Evolutionary conservation across 2,329 filamentous ascomycete species (phyloP).

Genomic region (Claviceps arundinis): DNA sequence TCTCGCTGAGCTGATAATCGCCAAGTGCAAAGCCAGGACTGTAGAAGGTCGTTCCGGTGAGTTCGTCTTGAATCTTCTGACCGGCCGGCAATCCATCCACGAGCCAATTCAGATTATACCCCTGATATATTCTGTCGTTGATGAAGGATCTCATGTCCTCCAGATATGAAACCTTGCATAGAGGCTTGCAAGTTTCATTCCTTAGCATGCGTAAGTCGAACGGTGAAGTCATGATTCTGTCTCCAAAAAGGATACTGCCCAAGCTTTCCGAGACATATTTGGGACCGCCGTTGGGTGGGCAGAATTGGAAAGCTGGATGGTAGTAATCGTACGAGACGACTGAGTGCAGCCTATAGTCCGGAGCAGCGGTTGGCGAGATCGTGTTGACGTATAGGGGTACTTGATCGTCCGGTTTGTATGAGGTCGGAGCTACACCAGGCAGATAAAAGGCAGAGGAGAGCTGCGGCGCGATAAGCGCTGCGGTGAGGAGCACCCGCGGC

Average conservation of each 20-base stretch:
- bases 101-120: conserved; percentile 90
- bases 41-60: conserved; percentile 70
- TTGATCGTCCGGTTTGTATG: conserved; percentile 65
- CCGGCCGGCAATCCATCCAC: conserved; percentile 89
- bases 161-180: conserved; percentile 57
- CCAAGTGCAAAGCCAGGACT: conserved; percentile 61
- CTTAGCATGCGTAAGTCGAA: conserved; percentile 77
- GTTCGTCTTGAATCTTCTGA: conserved; percentile 64
- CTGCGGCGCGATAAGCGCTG: conserved; percentile 38
- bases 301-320: conserved; percentile 76
- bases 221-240: conserved; percentile 92
- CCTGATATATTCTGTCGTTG: conserved; percentile 67
- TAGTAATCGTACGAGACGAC: conserved; percentile 97
- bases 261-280: conserved; percentile 67
- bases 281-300: conserved; percentile 62
- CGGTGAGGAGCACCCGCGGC: conserved; percentile 36
- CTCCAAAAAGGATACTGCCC: conserved; percentile 92
- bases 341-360: conserved; percentile 75
- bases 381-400: conserved; percentile 89
- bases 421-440: conserved; percentile 85
- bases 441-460: conserved; percentile 75
- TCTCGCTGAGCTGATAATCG: conserved; percentile 43
- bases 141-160: conserved; percentile 61
- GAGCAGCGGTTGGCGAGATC: conserved; percentile 71
- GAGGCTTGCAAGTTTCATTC: conserved; percentile 75